Evolutionary conservation across 371 early-diverging fungal species (phyloP).

Genomic region (Rhizopus delemar): DNA sequence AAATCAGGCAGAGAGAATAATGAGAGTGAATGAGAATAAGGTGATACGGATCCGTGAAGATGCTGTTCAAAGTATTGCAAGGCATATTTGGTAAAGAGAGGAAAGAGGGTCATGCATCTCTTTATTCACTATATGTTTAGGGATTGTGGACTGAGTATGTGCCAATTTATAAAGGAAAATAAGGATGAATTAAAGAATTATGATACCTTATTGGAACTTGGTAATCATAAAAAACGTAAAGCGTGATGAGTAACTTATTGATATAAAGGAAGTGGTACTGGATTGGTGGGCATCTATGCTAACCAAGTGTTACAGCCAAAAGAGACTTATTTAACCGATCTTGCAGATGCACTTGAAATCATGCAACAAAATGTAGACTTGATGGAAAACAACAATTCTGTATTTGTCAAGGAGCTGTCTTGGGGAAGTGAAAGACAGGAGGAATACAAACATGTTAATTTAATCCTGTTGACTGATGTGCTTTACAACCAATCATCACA

Average conservation of each 20-base stretch:
- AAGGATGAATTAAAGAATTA: conserved; percentile 4
- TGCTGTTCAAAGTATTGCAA: conserved; percentile 42
- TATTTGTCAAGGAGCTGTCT: conserved; percentile 25
- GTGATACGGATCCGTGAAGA: conserved; percentile 36
- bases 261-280: conserved; percentile 49
- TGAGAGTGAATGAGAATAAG: neutral
- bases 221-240: conserved; percentile 9
- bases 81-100: conserved; percentile 44
- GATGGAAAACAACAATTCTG: neutral
- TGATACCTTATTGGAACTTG: conserved; percentile 32
- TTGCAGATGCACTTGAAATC: conserved; percentile 38
- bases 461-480: conserved; percentile 45
- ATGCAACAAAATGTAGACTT: conserved; percentile 36
- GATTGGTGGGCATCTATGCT: conserved; percentile 45
- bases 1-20: conserved; percentile 28
- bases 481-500: conserved; percentile 49
- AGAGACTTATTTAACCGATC: conserved; percentile 43
- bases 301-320: conserved; percentile 29
- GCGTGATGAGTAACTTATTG: neutral
- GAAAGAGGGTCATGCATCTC: neutral
- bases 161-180: conserved; percentile 24
- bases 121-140: conserved; percentile 15
- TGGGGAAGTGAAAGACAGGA: conserved; percentile 31
- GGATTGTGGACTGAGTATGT: conserved; percentile 49
- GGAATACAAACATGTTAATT: conserved; percentile 23